phyloP scores from a whole-genome alignment of 805 yeast genomes.

The Lipomyces starkeyi region DNA sequence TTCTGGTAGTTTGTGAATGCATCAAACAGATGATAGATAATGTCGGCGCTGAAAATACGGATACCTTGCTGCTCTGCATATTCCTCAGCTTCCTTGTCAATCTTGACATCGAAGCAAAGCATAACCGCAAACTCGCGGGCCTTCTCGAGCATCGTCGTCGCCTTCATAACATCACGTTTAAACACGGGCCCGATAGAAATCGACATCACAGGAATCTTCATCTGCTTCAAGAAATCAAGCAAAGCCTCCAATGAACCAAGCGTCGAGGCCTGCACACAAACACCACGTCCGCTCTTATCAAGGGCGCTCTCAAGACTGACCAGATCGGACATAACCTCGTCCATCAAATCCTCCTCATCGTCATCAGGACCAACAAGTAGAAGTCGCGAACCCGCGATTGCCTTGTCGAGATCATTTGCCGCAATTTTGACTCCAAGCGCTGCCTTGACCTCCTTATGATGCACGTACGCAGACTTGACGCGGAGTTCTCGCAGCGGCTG shows the following conservation, averaged over 20 bases:
- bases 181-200: conserved; percentile 97
- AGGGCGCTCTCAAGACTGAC: conserved; percentile 94
- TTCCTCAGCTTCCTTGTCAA: conserved; percentile 98
- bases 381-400: conserved; percentile 97
- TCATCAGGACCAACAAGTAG: conserved; percentile 95
- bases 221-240: conserved; percentile 93
- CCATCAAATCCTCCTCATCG: conserved; percentile 96
- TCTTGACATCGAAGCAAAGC: conserved; percentile 97
- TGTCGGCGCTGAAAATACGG: conserved; percentile 92
- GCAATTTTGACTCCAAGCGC: conserved; percentile 99
- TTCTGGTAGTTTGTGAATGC: conserved; percentile 90
- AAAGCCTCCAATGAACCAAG: conserved; percentile 97
- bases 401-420: conserved; percentile 96
- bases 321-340: conserved; percentile 97
- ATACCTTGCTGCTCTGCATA: conserved; percentile 93
- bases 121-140: conserved; percentile 96
- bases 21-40: conserved; percentile 96
- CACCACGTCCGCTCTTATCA: conserved; percentile 95
- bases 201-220: conserved; percentile 99
- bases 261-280: conserved; percentile 97
- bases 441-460: conserved; percentile 97
- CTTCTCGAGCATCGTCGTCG: conserved; percentile 93
- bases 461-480: conserved; percentile 94
- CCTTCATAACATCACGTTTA: conserved; percentile 98
- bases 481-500: conserved; percentile 97